Evolutionary conservation across 768 basidiomycete genomes (phyloP).

Genomic region (Phallus indusiatus): DNA sequence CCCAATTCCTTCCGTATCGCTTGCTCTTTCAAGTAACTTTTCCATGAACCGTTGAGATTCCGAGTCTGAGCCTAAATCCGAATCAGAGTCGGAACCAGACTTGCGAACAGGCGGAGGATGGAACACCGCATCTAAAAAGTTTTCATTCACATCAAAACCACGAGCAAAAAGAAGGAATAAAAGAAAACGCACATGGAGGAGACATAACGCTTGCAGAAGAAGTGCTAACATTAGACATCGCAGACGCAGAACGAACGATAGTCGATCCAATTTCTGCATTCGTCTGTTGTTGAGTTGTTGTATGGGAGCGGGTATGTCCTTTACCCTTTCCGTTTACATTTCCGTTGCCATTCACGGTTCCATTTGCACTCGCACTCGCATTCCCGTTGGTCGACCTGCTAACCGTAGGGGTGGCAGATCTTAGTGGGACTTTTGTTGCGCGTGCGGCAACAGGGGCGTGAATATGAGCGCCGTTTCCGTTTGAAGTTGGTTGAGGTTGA

Average conservation of each 20-base stretch:
- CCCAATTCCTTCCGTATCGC: neutral
- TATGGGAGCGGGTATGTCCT: neutral
- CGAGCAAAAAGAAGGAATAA: no score
- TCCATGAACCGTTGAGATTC: neutral
- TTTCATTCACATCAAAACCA: no score
- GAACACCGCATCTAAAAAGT: neutral
- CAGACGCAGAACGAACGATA: neutral
- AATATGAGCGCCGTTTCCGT: no score
- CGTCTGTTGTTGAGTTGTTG: neutral
- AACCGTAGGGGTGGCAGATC: no score
- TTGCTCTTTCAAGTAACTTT: neutral
- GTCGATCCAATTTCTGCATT: neutral
- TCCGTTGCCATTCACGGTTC: neutral
- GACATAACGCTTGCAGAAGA: neutral
- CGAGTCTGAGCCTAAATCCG: neutral
- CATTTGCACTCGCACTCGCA: no score
- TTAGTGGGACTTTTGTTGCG: no score
- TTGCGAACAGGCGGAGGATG: neutral
- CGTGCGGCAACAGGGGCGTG: no score
- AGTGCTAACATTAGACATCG: neutral
- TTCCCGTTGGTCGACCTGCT: neutral
- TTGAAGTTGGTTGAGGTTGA: no score
- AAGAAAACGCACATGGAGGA: neutral
- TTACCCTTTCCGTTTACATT: neutral
- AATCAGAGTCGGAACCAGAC: neutral